A percentile compares a stretch with the other conserved stretches of the same genome.
phyloP scores from a whole-genome alignment of 495 filamentous ascomycete genomes.

The Aspergillus asperescens region DNA sequence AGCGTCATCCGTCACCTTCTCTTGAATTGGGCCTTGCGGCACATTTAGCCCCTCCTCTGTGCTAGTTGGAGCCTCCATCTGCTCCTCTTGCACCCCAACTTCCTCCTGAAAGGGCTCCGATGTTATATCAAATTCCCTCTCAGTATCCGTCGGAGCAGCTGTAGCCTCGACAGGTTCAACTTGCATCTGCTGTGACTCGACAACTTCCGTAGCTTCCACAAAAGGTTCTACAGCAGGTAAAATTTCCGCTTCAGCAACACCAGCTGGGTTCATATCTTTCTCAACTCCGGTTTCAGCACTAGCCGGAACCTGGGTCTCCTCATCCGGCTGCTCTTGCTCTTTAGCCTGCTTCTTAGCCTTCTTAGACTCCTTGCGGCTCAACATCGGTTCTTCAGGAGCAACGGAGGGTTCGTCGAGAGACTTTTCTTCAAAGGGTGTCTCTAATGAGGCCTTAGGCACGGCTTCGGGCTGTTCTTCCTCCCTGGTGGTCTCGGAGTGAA shows the following conservation, averaged over 20 bases:
- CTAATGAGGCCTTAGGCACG: neutral
- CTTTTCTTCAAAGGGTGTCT: neutral
- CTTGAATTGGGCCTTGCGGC: neutral
- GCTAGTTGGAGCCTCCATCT: neutral
- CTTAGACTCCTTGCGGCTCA: constrained; percentile 22
- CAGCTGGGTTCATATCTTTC: neutral
- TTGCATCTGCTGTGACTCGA: neutral
- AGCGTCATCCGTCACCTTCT: neutral
- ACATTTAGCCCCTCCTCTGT: neutral
- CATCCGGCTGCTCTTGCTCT: constrained; percentile 10
- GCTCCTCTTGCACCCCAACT: neutral
- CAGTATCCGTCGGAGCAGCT: neutral
- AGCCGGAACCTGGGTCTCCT: constrained; percentile 6
- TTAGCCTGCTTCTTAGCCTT: constrained; percentile 22
- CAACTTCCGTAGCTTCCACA: neutral
- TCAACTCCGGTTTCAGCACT: neutral
- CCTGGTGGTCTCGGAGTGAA: neutral
- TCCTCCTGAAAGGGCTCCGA: neutral
- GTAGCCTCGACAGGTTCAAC: neutral
- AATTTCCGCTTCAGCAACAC: neutral
- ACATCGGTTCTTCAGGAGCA: constrained; percentile 10
- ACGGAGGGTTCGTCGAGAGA: constrained; percentile 5
- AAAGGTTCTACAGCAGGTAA: neutral
- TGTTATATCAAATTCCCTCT: neutral
- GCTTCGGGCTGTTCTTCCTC: constrained; percentile 13